Conservation (phyloP, 2,329 filamentous ascomycete species). For the Sporothrix schenckii region DNA sequence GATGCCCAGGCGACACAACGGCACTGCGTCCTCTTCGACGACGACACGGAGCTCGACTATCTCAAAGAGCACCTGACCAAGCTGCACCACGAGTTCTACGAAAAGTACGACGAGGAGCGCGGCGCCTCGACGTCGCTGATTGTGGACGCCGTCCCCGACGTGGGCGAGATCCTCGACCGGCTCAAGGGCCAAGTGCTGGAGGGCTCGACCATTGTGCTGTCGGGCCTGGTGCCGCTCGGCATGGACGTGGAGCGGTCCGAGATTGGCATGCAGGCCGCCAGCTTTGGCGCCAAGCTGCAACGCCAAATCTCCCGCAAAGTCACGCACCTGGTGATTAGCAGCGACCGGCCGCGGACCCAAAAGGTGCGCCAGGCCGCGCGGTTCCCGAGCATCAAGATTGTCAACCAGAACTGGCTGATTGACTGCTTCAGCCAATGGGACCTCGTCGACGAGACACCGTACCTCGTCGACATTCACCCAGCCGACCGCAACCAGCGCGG, state of each 20-base stretch:
- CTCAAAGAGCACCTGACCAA: slow-evolving; percentile 75
- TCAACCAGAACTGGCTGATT: slow-evolving; percentile 86
- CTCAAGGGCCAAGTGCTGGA: slow-evolving; percentile 78
- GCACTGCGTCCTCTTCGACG: slow-evolving; percentile 81
- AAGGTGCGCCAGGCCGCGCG: slow-evolving; percentile 87
- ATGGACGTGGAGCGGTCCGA: slow-evolving; percentile 79
- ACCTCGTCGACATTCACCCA: slow-evolving; percentile 74
- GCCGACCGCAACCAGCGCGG: slow-evolving; percentile 56
- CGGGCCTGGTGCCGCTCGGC: slow-evolving; percentile 83
- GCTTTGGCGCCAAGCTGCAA: slow-evolving; percentile 73
- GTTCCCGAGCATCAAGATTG: slow-evolving; percentile 82
- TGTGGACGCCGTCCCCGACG: slow-evolving; percentile 63
- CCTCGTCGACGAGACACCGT: slow-evolving; percentile 75
- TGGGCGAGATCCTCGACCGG: slow-evolving; percentile 78
- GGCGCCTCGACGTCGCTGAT: slow-evolving; percentile 41
- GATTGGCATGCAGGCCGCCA: slow-evolving; percentile 81
- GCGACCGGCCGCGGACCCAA: slow-evolving; percentile 74
- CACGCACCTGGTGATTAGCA: slow-evolving; percentile 74
- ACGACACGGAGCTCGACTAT: slow-evolving; percentile 78
- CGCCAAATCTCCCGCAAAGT: slow-evolving; percentile 63
- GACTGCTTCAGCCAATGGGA: slow-evolving; percentile 85
- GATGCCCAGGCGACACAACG: slow-evolving; percentile 44
- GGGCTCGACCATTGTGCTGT: slow-evolving; percentile 80
- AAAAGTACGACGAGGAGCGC: slow-evolving; percentile 68
- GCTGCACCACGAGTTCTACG: slow-evolving; percentile 80